A percentile compares a stretch with the other conserved stretches of the same genome.
phyloP scores from a whole-genome alignment of 129 eudicot genomes.

The Centella asiatica region DNA sequence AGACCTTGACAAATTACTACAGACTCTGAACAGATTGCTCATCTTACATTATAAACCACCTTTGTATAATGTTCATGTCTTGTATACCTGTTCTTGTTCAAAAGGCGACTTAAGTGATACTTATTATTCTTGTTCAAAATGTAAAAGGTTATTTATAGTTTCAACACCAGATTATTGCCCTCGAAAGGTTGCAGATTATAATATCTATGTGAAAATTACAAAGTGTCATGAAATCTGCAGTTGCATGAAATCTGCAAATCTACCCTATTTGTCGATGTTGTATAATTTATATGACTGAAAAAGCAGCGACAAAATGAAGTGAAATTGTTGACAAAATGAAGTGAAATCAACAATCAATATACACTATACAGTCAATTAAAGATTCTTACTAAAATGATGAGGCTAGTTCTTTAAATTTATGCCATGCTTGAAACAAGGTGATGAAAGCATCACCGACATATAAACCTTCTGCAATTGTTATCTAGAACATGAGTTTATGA shows the following conservation, averaged over 20 bases:
- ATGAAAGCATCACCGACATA: not conserved
- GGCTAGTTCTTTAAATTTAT: too few species aligned
- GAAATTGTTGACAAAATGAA: too few species aligned
- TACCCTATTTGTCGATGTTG: too few species aligned
- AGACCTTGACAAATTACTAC: conserved; percentile 40
- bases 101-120: not conserved
- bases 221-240: too few species aligned
- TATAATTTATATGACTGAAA: too few species aligned
- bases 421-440: too few species aligned
- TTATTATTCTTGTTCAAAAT: not conserved
- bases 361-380: too few species aligned
- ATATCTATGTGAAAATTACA: not conserved
- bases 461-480: not conserved
- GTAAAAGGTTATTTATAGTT: not conserved
- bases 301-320: too few species aligned
- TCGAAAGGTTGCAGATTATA: too few species aligned
- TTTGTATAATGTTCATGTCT: not conserved
- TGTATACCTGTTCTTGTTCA: not conserved
- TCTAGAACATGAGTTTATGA: not conserved
- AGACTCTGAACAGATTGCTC: conserved; percentile 18
- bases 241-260: too few species aligned
- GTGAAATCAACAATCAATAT: too few species aligned
- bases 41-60: not conserved
- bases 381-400: too few species aligned
- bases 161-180: not conserved